phyloP scores from a whole-genome alignment of 2,329 filamentous ascomycete species.

The Gnomoniopsis smithogilvyi region DNA sequence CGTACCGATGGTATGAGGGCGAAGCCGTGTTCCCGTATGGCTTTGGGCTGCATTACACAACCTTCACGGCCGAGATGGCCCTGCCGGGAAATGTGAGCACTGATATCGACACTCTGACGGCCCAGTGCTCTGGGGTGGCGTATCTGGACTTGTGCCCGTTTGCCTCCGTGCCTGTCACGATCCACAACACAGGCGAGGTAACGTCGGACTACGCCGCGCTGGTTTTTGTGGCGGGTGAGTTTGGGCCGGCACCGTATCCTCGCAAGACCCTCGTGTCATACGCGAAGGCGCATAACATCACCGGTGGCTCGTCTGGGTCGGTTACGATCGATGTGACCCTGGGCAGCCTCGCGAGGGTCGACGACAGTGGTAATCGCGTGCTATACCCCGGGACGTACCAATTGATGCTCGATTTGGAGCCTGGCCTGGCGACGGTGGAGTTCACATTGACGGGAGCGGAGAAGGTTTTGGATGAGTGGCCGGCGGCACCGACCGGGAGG shows the following conservation, averaged over 20 bases:
- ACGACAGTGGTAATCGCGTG: slow-evolving; percentile 46
- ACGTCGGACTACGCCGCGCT: slow-evolving; percentile 52
- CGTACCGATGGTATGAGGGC: slow-evolving; percentile 56
- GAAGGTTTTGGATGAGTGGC: slow-evolving; percentile 36
- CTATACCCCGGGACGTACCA: slow-evolving; percentile 53
- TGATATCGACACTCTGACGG: slow-evolving; percentile 34
- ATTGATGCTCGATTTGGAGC: slow-evolving; percentile 39
- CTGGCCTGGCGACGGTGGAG: slow-evolving; percentile 34
- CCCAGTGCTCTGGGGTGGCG: slow-evolving; percentile 29
- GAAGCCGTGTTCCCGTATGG: slow-evolving; percentile 52
- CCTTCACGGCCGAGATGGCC: slow-evolving; percentile 33
- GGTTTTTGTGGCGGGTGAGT: slow-evolving; percentile 43
- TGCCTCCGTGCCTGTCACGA: slow-evolving; percentile 35
- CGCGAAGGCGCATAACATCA: slow-evolving; percentile 37
- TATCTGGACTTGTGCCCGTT: slow-evolving; percentile 42
- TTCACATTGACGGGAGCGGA: slow-evolving; percentile 45
- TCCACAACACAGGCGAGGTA: slow-evolving; percentile 44
- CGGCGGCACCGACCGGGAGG: slow-evolving; percentile 18
- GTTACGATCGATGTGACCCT: slow-evolving; percentile 41
- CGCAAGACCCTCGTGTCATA: slow-evolving; percentile 52
- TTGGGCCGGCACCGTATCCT: slow-evolving; percentile 47
- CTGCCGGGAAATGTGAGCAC: slow-evolving; percentile 23
- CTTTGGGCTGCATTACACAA: slow-evolving; percentile 56
- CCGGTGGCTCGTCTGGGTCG: slow-evolving; percentile 27
- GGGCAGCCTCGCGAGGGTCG: slow-evolving; percentile 45